Evolutionary conservation across 192 early-diverging fungal genomes (phyloP).

Genomic region (Chytriomyces confervae): DNA sequence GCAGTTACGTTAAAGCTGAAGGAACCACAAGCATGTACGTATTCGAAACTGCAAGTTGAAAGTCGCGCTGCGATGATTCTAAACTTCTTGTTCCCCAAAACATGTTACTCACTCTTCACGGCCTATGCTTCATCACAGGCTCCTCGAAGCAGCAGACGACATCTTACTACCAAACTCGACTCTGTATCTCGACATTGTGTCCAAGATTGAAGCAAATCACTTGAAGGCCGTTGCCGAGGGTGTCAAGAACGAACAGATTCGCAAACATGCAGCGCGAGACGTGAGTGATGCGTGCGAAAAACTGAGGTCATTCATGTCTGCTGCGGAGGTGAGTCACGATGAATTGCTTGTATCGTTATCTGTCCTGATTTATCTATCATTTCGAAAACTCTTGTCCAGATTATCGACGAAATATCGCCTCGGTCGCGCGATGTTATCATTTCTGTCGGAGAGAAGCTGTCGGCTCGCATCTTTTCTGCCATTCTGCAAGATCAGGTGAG

Average conservation of each 20-base stretch:
- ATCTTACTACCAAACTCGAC: constrained; percentile 75
- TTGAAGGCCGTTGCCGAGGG: constrained; percentile 66
- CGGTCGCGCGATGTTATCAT: constrained; percentile 95
- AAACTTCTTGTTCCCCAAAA: background rate
- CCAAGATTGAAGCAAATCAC: constrained; percentile 84
- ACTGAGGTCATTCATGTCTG: constrained; percentile 85
- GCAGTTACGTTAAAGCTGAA: constrained; percentile 82
- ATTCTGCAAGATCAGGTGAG: constrained; percentile 68
- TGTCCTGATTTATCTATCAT: background rate
- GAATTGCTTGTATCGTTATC: background rate
- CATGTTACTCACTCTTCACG: too few relatives aligned
- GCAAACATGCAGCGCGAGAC: constrained; percentile 57
- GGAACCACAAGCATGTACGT: constrained; percentile 86
- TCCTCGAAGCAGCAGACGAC: constrained; percentile 73
- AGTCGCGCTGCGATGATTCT: background rate
- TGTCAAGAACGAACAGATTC: constrained; percentile 39
- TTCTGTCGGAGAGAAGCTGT: constrained; percentile 91
- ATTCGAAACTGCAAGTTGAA: constrained; percentile 22
- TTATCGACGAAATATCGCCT: constrained; percentile 97
- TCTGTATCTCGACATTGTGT: constrained; percentile 76
- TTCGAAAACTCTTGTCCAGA: constrained; percentile 36
- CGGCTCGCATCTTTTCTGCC: constrained; percentile 87
- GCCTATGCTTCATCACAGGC: constrained; percentile 37
- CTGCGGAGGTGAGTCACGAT: constrained; percentile 74
- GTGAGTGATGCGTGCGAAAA: constrained; percentile 79